Percentiles rank a stretch among this genome's conserved stretches.
These are phyloP conservation scores for Lactarius vividus DNA, from an alignment of 768 basidiomycete species.

Conservation along the genomic window DNA sequence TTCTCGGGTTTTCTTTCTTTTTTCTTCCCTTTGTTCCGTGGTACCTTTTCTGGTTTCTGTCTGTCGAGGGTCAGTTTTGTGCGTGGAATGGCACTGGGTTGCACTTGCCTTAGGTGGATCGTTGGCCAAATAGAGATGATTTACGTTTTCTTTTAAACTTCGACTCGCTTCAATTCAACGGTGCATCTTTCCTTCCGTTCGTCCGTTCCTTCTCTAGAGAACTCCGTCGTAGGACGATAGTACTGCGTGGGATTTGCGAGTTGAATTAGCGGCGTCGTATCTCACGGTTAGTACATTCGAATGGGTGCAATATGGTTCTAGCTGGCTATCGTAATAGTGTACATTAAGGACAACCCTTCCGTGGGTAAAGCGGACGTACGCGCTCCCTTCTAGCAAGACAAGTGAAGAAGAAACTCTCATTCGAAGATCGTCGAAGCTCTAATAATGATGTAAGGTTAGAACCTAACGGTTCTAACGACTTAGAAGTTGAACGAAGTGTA, in stretches of 20 bases:
- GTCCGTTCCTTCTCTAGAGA: background rate
- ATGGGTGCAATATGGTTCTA: background rate
- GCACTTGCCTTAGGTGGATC: background rate
- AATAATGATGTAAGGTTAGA: background rate
- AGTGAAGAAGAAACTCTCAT: background rate
- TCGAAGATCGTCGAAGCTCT: background rate
- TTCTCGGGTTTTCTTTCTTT: background rate
- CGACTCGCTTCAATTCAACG: background rate
- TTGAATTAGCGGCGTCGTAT: background rate
- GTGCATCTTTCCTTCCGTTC: background rate
- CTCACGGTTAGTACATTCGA: background rate
- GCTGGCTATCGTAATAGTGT: background rate
- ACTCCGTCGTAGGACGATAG: background rate
- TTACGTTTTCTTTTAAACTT: background rate
- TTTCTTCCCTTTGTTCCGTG: background rate
- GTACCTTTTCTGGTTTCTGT: background rate
- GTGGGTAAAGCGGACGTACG: background rate
- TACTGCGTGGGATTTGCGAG: background rate
- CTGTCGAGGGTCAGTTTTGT: background rate
- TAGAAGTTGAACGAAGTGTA: background rate
- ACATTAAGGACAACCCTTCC: background rate
- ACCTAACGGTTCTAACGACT: background rate
- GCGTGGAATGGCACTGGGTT: background rate
- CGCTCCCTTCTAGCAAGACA: background rate
- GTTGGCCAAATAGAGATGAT: constrained; percentile 2